Conservation (phyloP, 2,329 filamentous ascomycete species). For the Shiraia bambusicola region DNA sequence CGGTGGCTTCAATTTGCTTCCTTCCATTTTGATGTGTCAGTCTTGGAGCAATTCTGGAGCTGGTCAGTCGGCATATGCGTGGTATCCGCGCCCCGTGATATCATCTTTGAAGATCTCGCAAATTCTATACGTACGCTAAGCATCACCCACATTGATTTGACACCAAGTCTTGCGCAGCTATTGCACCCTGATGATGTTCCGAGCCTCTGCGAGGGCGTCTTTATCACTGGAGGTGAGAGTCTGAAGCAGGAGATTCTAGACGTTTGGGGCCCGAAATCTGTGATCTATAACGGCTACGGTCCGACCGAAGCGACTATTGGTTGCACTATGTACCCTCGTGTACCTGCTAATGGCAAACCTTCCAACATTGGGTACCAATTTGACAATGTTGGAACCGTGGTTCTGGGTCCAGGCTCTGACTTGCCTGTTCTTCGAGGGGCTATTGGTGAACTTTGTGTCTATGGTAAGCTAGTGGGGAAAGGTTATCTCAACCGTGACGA, state of each 20-base stretch:
- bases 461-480: conserved; percentile 82
- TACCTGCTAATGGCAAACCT: conserved; percentile 74
- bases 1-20: conserved; percentile 92
- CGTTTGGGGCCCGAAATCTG: conserved; percentile 74
- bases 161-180: conserved; percentile 79
- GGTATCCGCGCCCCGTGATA: conserved; percentile 76
- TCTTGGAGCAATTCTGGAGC: conserved; percentile 92
- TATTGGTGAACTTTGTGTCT: conserved; percentile 85
- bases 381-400: conserved; percentile 80
- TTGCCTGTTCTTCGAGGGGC: conserved; percentile 73
- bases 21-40: conserved; percentile 91
- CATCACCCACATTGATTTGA: conserved; percentile 91
- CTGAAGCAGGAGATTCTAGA: conserved; percentile 88
- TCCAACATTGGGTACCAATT: conserved; percentile 89
- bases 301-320: conserved; percentile 93
- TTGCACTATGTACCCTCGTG: conserved; percentile 83
- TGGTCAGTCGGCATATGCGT: conserved; percentile 89
- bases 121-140: conserved; percentile 68
- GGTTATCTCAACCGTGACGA: conserved; percentile 81
- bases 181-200: conserved; percentile 79
- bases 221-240: conserved; percentile 89
- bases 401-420: conserved; percentile 70
- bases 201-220: conserved; percentile 76
- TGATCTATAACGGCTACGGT: conserved; percentile 89
- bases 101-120: conserved; percentile 81